Conservation (phyloP, 257 asterid genomes). For the Handroanthus guayacan region DNA sequence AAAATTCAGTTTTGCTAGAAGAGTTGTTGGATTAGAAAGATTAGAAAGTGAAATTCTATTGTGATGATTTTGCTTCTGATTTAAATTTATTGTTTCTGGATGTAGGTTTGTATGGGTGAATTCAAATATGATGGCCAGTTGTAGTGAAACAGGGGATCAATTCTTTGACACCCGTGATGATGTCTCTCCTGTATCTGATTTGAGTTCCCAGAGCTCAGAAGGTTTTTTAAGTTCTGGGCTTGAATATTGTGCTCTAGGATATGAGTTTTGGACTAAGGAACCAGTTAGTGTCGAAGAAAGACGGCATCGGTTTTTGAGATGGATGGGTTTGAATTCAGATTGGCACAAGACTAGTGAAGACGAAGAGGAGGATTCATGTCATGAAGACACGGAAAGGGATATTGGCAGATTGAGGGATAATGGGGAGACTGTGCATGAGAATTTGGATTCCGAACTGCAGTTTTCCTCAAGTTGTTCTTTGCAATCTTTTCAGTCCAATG, state of each 20-base stretch:
- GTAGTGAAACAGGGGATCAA: conserved; percentile 54
- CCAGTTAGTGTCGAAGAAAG: conserved; percentile 72
- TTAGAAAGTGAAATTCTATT: conserved; percentile 4
- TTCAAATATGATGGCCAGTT: conserved; percentile 51
- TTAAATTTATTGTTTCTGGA: conserved; percentile 23
- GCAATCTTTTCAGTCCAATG: conserved; percentile 44
- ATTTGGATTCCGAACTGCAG: conserved; percentile 51
- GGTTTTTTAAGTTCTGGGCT: conserved; percentile 46
- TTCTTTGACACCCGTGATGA: conserved; percentile 73
- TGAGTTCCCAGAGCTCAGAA: conserved; percentile 59
- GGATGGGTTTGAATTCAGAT: conserved; percentile 71
- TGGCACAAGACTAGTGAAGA: conserved; percentile 35
- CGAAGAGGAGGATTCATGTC: conserved; percentile 39
- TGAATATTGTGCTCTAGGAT: conserved; percentile 53
- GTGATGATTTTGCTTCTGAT: conserved; percentile 17
- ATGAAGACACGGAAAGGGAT: conserved; percentile 32
- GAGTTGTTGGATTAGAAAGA: background rate
- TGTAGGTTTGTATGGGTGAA: conserved; percentile 49
- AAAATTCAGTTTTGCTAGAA: conserved; percentile 6
- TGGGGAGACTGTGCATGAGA: conserved; percentile 52
- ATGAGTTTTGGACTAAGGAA: conserved; percentile 73
- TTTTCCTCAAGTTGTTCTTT: conserved; percentile 54
- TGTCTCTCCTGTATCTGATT: conserved; percentile 52
- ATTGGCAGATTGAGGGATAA: conserved; percentile 48
- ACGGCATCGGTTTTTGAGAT: conserved; percentile 62